Evolutionary conservation across 176 grass and related monocot species (phyloP).

Genomic region (Lolium multiflorum): DNA sequence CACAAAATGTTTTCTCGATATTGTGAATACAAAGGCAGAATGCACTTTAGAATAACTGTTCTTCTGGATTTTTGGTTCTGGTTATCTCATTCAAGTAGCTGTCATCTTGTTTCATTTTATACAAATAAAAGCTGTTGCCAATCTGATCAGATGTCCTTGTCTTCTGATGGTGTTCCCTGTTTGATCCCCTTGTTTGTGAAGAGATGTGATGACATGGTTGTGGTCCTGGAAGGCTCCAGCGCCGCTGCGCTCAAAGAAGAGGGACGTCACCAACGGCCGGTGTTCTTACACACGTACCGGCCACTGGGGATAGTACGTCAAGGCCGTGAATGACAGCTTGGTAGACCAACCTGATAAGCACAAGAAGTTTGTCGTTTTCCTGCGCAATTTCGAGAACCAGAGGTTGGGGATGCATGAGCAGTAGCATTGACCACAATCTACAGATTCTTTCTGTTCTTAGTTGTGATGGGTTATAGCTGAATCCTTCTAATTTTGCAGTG

Average conservation of each 20-base stretch:
- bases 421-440: not conserved
- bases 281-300: not conserved
- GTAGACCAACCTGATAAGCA: slow-evolving; percentile 1
- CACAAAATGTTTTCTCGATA: not conserved
- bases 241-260: not conserved
- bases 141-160: not conserved
- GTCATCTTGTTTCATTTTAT: not conserved
- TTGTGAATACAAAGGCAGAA: not conserved
- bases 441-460: not conserved
- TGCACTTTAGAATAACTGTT: not conserved
- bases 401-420: not conserved
- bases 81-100: not conserved
- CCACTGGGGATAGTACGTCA: not conserved
- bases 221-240: too few species aligned
- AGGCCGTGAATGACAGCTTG: not conserved
- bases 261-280: not conserved
- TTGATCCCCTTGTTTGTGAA: not conserved
- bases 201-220: not conserved
- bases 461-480: not conserved
- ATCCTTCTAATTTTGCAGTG: not conserved
- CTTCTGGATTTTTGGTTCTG: not conserved
- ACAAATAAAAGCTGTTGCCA: not conserved
- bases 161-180: too few species aligned
- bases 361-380: not conserved
- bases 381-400: not conserved